phyloP scores from a whole-genome alignment of 345 rosid species.

The Acer negundo region DNA sequence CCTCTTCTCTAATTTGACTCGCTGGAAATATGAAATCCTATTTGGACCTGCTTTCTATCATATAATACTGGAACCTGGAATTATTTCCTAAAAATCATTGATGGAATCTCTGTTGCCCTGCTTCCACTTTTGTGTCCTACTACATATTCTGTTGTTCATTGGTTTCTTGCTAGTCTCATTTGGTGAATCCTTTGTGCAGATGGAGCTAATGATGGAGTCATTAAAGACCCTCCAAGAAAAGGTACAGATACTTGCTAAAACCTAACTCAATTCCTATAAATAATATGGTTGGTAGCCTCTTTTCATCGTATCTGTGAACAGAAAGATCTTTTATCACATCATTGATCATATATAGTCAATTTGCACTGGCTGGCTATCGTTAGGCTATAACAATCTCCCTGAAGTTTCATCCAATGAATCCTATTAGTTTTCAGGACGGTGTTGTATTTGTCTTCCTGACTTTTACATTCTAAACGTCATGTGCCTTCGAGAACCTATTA shows the following conservation, averaged over 20 bases:
- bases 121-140: not conserved
- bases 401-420: conserved; percentile 6
- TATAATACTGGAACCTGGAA: not conserved
- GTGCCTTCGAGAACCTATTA: not conserved
- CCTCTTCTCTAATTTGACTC: not conserved
- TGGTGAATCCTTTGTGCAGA: conserved; percentile 29
- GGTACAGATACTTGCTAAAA: conserved; percentile 29
- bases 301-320: not conserved
- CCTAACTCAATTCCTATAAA: not conserved
- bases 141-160: not conserved
- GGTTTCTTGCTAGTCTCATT: not conserved
- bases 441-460: not conserved
- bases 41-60: not conserved
- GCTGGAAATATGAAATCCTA: not conserved
- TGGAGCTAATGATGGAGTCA: conserved; percentile 33
- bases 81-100: not conserved
- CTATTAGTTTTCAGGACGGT: not conserved
- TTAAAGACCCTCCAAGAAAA: conserved; percentile 37
- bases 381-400: not conserved
- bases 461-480: not conserved
- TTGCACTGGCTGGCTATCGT: not conserved
- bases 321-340: not conserved
- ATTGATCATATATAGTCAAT: not conserved
- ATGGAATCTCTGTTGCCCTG: not conserved
- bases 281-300: not conserved